Base-by-base conservation (phyloP, 2,329 filamentous ascomycete species). In the Xylariaceae sp. region DNA sequence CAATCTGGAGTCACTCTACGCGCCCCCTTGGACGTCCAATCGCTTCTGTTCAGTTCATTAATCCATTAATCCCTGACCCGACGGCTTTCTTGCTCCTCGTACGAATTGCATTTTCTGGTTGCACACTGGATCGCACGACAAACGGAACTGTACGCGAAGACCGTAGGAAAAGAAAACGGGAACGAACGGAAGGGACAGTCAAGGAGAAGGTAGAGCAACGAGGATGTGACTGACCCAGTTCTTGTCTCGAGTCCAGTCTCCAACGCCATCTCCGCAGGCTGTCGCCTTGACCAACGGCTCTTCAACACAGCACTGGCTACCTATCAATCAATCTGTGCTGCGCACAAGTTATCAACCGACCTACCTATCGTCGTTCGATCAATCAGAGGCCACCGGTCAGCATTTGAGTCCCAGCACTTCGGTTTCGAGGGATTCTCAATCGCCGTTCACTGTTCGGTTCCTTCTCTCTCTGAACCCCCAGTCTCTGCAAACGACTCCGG, bases 1-100 rank as follows among this genome's bases (percentile, higher is more conserved):
- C 57, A 62, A 62, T 64, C 62, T 58, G 60, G 62, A 30, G 56
- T 58, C 57, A 60, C 52, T 56, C 55, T 63, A 60, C 62, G 62
- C 62, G 62, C 62, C 47, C 51, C 45, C 44, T 55, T 30, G 52
- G 55, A 53, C 49, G 42, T 52, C 62, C 62, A 64, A 64, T 62
- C 62, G 56, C 60, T 62, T 56, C 10, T 50, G 4, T 37, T 45
- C 55, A 55, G 47, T 54, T 62, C 57, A 56, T 62, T 53, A 58
- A 60, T 60, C 50, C 56, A 53, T 62, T 53, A 58, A 60, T 60
- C 53, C 56, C 57, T 62, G 56, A 62, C 60, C 57, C 62, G 56
- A 62, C 60, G 47, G 47, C 35, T 47, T 54, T 30, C 5, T 54
- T 53, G 56, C 53, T 42, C 56, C 58, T 63, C 59, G 62, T 54